Evolutionary conservation across 2,329 filamentous ascomycete species (phyloP), one percentile per base, ranked within the genome.

Genomic region (Aspergillus latus): DNA sequence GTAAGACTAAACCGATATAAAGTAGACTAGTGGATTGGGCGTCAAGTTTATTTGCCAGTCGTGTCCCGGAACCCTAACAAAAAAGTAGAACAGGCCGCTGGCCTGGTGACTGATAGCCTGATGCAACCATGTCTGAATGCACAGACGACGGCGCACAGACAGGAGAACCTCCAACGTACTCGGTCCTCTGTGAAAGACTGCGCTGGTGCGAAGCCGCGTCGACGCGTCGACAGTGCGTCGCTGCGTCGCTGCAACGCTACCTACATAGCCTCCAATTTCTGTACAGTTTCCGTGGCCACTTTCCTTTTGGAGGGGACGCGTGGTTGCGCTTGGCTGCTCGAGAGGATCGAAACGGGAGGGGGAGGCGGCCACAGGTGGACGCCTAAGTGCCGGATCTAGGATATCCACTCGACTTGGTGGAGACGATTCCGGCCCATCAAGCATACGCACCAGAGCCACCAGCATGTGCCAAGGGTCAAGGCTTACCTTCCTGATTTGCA

Each of bases 401-500:
- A 13, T 28, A 34, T 44, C 29, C 15, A 28, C 28, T 46, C 37
- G n/a, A 15, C 11, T 13, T 46, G 13, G n/a, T 30, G 9, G 30
- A 21, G 30, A 29, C 8, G 2, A 34, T 16, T 32, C 40, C 2
- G 7, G 37, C 45, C n/a, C 37, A 54, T 29, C 36, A 49, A 54
- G 44, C 52, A 43, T 49, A 8, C 39, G 28, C 21, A 21, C 21
- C 21, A 21, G 21, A 21, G 21, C 21, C 45, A 54, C 46, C 29
- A 49, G 30, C 30, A 54, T 54, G 39, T 49, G 37, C 45, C 43
- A 49, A 54, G 52, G 26, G 10, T 47, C 29, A 7, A 49, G 52
- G 46, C 32, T 43, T 30, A 49, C 45, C 39, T 54, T 54, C 52
- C 45, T 16, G n/a, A 36, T 43, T 43, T 42, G 28, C 15, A 36